phyloP scores from a whole-genome alignment of 192 early-diverging fungal genomes.

The Endogone sp. region DNA sequence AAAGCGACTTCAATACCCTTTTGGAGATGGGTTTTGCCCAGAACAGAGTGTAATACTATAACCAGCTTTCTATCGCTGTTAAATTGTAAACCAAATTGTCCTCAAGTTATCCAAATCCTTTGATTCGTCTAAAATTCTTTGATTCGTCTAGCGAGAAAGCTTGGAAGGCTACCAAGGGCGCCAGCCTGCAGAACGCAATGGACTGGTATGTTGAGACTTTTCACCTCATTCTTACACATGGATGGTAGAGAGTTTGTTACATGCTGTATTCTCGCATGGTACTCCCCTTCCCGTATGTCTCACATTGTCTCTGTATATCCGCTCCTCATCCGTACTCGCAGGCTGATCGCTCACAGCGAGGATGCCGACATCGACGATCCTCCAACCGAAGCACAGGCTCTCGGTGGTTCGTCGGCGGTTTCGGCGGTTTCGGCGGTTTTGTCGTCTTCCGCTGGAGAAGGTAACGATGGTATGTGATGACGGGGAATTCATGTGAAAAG shows the following conservation, averaged over 20 bases:
- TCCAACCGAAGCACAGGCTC: constrained; percentile 29
- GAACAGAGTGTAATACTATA: not conserved
- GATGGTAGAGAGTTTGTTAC: too few relatives aligned
- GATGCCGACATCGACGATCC: constrained; percentile 63
- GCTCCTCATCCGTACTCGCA: constrained; percentile 13
- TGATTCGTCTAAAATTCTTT: not conserved
- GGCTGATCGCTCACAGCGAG: constrained; percentile 69
- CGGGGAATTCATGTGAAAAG: not conserved
- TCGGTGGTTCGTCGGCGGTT: constrained; percentile 25
- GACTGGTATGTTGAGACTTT: constrained; percentile 62
- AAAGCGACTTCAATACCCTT: not conserved
- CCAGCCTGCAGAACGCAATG: constrained; percentile 80
- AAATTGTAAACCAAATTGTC: not conserved
- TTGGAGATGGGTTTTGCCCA: not conserved
- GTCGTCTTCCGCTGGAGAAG: constrained; percentile 23
- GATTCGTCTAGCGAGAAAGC: constrained; percentile 40
- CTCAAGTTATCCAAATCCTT: not conserved
- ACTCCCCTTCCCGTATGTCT: too few relatives aligned
- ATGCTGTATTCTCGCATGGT: too few relatives aligned
- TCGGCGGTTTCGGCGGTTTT: constrained; percentile 7
- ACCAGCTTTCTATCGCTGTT: not conserved
- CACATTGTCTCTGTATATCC: not conserved
- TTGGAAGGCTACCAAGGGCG: constrained; percentile 63
- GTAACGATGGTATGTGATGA: constrained; percentile 17
- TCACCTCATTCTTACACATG: too few relatives aligned